Base-by-base conservation (phyloP, 495 filamentous ascomycete genomes). In the Symbiotaphrina buchneri region DNA sequence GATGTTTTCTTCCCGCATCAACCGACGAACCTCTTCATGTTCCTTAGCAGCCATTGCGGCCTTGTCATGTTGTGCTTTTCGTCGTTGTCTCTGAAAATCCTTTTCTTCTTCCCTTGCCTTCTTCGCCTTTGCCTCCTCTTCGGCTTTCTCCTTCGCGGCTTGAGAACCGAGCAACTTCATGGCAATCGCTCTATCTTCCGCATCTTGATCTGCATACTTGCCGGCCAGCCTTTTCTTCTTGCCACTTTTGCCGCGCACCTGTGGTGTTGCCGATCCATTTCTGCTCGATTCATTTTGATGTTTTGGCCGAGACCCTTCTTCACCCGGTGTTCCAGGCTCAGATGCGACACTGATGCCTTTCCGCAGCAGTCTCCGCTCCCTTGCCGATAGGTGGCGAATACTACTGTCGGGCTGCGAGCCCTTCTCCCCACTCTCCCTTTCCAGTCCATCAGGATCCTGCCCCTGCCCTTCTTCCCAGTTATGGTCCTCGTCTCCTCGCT, bases 131-230 rank as follows among this genome's bases (percentile, higher is more conserved):
- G 55, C 59, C 29, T 52, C 53, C 1, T 59, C 63, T 39, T 63
- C 60, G 20, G 58, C 61, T 36, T 63, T 53, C 11, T 55, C 61
- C 19, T 61, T 59, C 40, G 48, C 57, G 1, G 68, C 65, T 32
- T 68, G 56, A 8, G 76, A 71, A 24, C 87, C 87, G 7, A 93
- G 69, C 10, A 94, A 58, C 10, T 66, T 63, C 45, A 93, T 70
- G 33, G 83, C 82, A 1, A 84, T 59, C 21, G 62, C 67, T 24
- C 83, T 77, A 39, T 97, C 87, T 44, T 87, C 83, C 11, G 90
- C 83, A 43, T 93, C 83, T 60, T 97, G 87, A 42, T 90, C 61
- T 20, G 80, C 82, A 49, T 97, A 97, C 52, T 94, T 95, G 28
- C 63, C 52, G 17, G 81, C 80, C 0, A 77, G 66, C 44, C 90